phyloP scores from a whole-genome alignment of 768 basidiomycete species.

The Tylopilus intermedius region DNA sequence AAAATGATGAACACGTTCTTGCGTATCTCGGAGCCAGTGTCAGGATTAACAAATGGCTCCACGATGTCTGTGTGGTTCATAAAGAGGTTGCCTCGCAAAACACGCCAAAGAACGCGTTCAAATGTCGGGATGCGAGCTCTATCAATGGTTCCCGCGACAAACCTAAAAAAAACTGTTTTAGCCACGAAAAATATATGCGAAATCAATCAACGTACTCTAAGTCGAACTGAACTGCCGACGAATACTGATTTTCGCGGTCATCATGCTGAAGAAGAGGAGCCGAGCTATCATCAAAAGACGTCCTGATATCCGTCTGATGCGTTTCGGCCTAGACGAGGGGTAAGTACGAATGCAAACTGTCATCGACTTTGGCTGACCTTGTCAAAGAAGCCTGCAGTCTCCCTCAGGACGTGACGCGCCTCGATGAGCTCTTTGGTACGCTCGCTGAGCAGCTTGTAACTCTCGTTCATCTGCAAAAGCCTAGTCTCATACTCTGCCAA shows the following conservation, averaged over 20 bases:
- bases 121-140: constrained; percentile 88
- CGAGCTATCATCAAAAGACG: constrained; percentile 87
- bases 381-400: constrained; percentile 96
- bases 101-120: constrained; percentile 96
- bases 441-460: constrained; percentile 84
- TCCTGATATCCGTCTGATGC: constrained; percentile 73
- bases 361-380: constrained; percentile 45
- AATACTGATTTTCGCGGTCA: constrained; percentile 68
- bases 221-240: constrained; percentile 63
- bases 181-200: background rate
- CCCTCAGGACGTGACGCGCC: constrained; percentile 88
- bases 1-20: constrained; percentile 99
- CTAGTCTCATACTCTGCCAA: constrained; percentile 83
- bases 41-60: constrained; percentile 87
- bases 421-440: constrained; percentile 84
- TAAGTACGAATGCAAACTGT: constrained; percentile 5
- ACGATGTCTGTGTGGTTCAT: constrained; percentile 98
- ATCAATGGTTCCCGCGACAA: constrained; percentile 95
- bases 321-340: constrained; percentile 57
- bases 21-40: constrained; percentile 75
- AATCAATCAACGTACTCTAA: constrained; percentile 60
- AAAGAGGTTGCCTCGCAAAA: constrained; percentile 94
- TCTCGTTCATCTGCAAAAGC: constrained; percentile 85
- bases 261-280: constrained; percentile 90
- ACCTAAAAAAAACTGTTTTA: constrained; percentile 41